These are phyloP conservation scores for Tylopilus sp. DNA, from an alignment of 768 basidiomycete genomes.

Conservation along the genomic window DNA sequence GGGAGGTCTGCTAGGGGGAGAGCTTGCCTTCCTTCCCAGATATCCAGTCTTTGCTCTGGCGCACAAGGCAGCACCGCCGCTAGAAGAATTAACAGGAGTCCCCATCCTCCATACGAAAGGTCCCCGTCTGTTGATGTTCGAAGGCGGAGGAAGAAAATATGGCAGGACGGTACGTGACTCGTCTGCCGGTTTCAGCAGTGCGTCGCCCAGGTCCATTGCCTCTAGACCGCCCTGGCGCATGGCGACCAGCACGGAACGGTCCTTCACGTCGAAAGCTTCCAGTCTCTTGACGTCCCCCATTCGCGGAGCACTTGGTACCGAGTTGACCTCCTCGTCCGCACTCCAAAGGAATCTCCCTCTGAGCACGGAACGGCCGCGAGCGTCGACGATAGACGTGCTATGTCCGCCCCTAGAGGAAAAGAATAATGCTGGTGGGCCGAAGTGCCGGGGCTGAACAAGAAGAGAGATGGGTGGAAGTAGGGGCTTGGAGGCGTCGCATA, in stretches of 20 bases:
- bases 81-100: conserved; percentile 52
- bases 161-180: conserved; percentile 73
- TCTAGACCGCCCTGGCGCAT: conserved; percentile 86
- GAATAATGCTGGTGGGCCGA: conserved; percentile 84
- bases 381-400: conserved; percentile 83
- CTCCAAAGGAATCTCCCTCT: conserved; percentile 83
- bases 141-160: conserved; percentile 59
- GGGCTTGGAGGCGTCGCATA: conserved; percentile 45
- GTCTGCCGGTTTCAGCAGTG: conserved; percentile 75
- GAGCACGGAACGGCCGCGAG: conserved; percentile 79
- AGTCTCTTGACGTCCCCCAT: conserved; percentile 83
- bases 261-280: conserved; percentile 76
- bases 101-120: conserved; percentile 86
- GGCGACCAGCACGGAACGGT: conserved; percentile 76
- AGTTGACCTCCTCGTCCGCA: conserved; percentile 50
- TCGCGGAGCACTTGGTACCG: conserved; percentile 36
- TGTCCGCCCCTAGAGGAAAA: conserved; percentile 88
- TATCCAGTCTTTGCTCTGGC: conserved; percentile 41
- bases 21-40: conserved; percentile 48
- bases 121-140: conserved; percentile 61
- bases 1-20: conserved; percentile 45
- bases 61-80: conserved; percentile 38
- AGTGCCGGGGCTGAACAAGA: conserved; percentile 73
- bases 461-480: conserved; percentile 73
- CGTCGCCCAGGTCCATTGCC: conserved; percentile 76